Conservation (phyloP, 305 asterid genomes). For the Fraxinus nigra region DNA sequence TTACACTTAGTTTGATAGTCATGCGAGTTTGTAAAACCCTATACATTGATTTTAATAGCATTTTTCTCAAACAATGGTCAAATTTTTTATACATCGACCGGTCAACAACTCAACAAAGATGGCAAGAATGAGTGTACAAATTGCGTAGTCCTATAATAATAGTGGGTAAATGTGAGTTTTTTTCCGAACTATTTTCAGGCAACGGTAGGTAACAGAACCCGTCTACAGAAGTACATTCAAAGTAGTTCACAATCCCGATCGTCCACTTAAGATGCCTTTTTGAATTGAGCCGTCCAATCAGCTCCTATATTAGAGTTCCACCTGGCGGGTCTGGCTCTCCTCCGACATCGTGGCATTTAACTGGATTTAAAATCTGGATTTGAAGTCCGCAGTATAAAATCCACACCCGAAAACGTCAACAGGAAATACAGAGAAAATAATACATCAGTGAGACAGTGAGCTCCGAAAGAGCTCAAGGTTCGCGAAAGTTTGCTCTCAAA, state of each 20-base stretch:
- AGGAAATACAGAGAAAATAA: background rate
- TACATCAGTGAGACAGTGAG: conserved; percentile 25
- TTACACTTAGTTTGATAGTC: too few species aligned
- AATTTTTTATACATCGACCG: too few species aligned
- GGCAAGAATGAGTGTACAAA: too few species aligned
- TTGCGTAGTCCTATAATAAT: too few species aligned
- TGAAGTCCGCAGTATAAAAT: conserved; percentile 62
- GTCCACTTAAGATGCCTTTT: background rate
- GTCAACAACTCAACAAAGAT: too few species aligned
- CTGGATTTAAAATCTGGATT: conserved; percentile 57
- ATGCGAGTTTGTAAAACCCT: too few species aligned
- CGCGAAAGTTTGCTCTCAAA: conserved; percentile 18
- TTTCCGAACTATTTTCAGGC: conserved; percentile 2
- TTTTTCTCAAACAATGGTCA: too few species aligned
- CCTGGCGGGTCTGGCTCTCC: conserved; percentile 40
- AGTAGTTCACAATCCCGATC: conserved; percentile 34
- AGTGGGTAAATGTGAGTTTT: background rate
- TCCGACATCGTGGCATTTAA: conserved; percentile 58
- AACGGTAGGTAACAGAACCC: conserved; percentile 23
- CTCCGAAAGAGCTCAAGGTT: conserved; percentile 17
- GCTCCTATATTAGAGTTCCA: conserved; percentile 36
- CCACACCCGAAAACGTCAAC: conserved; percentile 21
- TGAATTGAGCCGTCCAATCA: conserved; percentile 33
- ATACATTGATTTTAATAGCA: too few species aligned
- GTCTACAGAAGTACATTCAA: conserved; percentile 14